These are phyloP conservation scores for Fusarium luffae DNA, from an alignment of 2,329 filamentous ascomycete species.

Conservation along the genomic window DNA sequence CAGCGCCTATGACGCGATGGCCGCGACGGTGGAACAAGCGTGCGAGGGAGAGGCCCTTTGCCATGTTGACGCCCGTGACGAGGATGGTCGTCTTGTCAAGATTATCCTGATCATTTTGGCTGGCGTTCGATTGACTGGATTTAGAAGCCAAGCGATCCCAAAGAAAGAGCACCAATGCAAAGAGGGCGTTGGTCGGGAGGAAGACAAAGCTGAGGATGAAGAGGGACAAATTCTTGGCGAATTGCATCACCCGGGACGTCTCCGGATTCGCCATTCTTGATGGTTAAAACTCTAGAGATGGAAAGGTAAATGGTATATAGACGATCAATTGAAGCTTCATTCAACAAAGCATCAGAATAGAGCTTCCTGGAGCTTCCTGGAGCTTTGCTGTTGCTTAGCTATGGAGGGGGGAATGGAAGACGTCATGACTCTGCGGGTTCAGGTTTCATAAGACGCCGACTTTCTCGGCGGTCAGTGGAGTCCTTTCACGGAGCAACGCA, in stretches of 20 bases:
- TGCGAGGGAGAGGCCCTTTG: slow-evolving; percentile 74
- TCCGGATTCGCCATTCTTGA: not conserved
- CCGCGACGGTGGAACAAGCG: slow-evolving; percentile 72
- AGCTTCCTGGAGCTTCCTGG: not conserved
- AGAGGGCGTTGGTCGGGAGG: not conserved
- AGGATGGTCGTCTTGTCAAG: slow-evolving; percentile 62
- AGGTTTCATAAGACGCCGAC: slow-evolving; percentile 4
- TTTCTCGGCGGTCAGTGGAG: slow-evolving; percentile 7
- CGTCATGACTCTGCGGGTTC: slow-evolving; percentile 35
- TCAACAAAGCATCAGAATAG: not conserved
- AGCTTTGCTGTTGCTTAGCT: not conserved
- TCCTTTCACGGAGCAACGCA: not conserved
- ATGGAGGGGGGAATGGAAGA: slow-evolving; percentile 13
- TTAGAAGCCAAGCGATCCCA: not conserved
- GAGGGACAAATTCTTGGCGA: slow-evolving; percentile 29
- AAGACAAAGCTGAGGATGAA: slow-evolving; percentile 29
- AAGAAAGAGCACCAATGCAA: slow-evolving; percentile 19
- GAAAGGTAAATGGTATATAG: not conserved
- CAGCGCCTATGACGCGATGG: slow-evolving; percentile 78
- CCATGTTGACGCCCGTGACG: slow-evolving; percentile 78
- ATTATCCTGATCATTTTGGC: not conserved
- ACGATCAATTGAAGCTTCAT: slow-evolving; percentile 5
- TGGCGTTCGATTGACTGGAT: not conserved
- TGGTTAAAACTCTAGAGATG: not conserved
- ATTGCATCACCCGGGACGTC: slow-evolving; percentile 5